These are phyloP conservation scores for Chaetomiaceae sp. DNA, from an alignment of 2,329 filamentous ascomycete species.

Conservation along the genomic window DNA sequence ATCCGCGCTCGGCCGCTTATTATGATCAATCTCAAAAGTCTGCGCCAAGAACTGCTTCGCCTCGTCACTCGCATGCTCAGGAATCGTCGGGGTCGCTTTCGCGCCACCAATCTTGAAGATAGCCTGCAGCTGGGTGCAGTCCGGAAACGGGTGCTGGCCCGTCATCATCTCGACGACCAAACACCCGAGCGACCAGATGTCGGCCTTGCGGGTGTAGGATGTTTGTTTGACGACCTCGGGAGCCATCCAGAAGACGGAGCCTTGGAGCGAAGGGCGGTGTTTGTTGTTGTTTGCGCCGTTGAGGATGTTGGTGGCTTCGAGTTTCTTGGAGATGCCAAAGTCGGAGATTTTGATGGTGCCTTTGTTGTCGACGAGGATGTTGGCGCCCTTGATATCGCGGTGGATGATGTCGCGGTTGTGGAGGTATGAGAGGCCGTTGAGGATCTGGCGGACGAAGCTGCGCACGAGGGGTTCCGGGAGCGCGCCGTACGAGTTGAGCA, in stretches of 20 bases:
- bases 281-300: constrained; percentile 62
- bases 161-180: constrained; percentile 99
- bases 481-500: constrained; percentile 97
- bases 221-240: constrained; percentile 98
- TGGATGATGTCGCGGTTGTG: constrained; percentile 96
- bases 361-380: constrained; percentile 98
- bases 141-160: constrained; percentile 90
- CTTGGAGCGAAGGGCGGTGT: constrained; percentile 77
- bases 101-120: constrained; percentile 97
- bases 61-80: constrained; percentile 78
- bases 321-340: constrained; percentile 97
- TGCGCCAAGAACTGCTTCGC: constrained; percentile 76
- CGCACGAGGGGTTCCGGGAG: constrained; percentile 88
- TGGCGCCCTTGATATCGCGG: constrained; percentile 97
- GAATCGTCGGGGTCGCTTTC: constrained; percentile 81
- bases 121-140: constrained; percentile 93
- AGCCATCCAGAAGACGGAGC: constrained; percentile 99
- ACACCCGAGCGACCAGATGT: constrained; percentile 97
- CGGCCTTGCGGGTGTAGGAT: constrained; percentile 94
- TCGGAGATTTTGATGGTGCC: constrained; percentile 98
- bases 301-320: constrained; percentile 84
- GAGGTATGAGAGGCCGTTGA: constrained; percentile 86
- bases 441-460: constrained; percentile 94
- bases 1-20: constrained; percentile 85
- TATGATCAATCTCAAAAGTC: constrained; percentile 95